phyloP scores from a whole-genome alignment of 495 filamentous ascomycete genomes.

The Talaromyces borbonicus region DNA sequence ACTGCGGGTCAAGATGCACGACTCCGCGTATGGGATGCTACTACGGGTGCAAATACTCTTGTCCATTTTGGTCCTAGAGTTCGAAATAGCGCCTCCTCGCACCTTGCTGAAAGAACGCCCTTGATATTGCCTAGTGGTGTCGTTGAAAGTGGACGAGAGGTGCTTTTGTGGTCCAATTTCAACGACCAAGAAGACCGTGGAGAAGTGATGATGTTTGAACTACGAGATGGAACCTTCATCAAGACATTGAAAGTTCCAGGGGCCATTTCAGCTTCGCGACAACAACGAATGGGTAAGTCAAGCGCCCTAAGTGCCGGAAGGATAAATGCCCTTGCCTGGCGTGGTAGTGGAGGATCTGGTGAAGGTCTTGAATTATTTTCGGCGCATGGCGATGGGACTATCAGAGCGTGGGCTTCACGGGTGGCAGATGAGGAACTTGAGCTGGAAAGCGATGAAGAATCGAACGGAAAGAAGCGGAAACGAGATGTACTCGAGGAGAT shows the following conservation, averaged over 20 bases:
- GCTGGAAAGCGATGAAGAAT: conserved; percentile 29
- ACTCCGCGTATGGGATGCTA: conserved; percentile 75
- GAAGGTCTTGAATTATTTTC: conserved; percentile 41
- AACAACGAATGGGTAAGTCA: conserved; percentile 19
- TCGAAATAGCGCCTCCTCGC: conserved; percentile 47
- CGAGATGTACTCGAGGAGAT: conserved; percentile 40
- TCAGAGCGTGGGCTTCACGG: conserved; percentile 44
- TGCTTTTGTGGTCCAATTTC: conserved; percentile 69
- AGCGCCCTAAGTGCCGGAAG: conserved; percentile 40
- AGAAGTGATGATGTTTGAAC: conserved; percentile 61
- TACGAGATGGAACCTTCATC: conserved; percentile 63
- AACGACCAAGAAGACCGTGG: conserved; percentile 45
- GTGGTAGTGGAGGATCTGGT: conserved; percentile 40
- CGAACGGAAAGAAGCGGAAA: conserved; percentile 38
- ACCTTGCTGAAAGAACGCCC: conserved; percentile 53
- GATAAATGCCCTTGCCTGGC: conserved; percentile 63
- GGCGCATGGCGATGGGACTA: conserved; percentile 42
- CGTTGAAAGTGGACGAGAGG: conserved; percentile 41
- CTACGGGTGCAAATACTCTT: conserved; percentile 70
- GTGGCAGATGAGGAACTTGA: conserved; percentile 45
- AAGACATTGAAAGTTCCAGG: conserved; percentile 58
- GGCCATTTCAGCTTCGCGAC: conserved; percentile 28
- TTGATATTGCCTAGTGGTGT: conserved; percentile 47
- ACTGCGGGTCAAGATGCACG: conserved; percentile 72
- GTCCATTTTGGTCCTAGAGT: conserved; percentile 72